phyloP scores from a whole-genome alignment of 441 rosid species.

The Viola pubescens region DNA sequence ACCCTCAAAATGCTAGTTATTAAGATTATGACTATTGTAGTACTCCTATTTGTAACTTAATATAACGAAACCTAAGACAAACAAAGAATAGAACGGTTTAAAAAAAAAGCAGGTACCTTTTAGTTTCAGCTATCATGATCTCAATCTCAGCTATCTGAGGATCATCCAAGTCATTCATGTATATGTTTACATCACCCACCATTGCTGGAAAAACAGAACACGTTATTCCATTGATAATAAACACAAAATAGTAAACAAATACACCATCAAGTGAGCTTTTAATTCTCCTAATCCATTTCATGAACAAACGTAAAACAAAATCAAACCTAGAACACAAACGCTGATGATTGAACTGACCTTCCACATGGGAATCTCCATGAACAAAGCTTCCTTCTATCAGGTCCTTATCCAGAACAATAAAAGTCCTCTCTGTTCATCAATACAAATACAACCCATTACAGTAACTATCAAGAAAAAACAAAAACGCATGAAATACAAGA shows the following conservation, averaged over 20 bases:
- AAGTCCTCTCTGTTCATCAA: slow-evolving; percentile 57
- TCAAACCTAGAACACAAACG: neutral
- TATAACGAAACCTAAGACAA: neutral
- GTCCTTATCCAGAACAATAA: slow-evolving; percentile 75
- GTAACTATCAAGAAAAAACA: neutral
- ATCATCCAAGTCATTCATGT: slow-evolving; percentile 88
- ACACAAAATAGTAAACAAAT: neutral
- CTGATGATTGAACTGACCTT: slow-evolving; percentile 39
- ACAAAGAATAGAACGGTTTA: slow-evolving; percentile 3
- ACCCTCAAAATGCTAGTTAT: too few relatives aligned
- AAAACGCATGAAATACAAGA: neutral
- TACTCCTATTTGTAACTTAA: neutral
- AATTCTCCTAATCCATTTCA: neutral
- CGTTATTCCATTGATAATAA: slow-evolving; percentile 5
- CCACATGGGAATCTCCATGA: slow-evolving; percentile 60
- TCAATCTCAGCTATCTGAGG: slow-evolving; percentile 72
- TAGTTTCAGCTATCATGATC: slow-evolving; percentile 85
- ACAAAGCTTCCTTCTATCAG: slow-evolving; percentile 40
- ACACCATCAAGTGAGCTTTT: neutral
- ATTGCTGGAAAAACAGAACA: slow-evolving; percentile 45
- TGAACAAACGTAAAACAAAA: neutral
- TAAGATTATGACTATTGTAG: too few relatives aligned
- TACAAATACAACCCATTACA: neutral
- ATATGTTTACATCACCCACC: slow-evolving; percentile 87
- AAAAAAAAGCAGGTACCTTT: slow-evolving; percentile 40